These are phyloP conservation scores for Xanthoceras sorbifolium DNA, from an alignment of 345 rosid species.

Conservation along the genomic window DNA sequence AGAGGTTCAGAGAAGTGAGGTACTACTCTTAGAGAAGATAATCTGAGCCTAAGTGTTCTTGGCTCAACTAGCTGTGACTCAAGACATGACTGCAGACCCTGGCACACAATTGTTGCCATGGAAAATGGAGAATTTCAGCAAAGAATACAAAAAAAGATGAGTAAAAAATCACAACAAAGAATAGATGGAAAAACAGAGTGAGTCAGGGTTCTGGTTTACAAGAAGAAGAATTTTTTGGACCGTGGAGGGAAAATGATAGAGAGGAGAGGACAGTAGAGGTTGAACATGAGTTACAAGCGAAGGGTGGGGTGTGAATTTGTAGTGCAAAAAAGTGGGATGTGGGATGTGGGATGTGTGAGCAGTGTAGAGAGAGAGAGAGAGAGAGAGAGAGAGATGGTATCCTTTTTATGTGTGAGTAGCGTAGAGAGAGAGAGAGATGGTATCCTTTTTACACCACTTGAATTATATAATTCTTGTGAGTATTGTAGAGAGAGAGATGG, in stretches of 20 bases:
- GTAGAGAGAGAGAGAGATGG: slow-evolving; percentile 11
- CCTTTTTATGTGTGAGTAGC: background rate
- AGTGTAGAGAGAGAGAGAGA: slow-evolving; percentile 14
- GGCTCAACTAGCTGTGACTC: slow-evolving; percentile 63
- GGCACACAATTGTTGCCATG: slow-evolving; percentile 77
- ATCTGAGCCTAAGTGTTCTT: slow-evolving; percentile 52
- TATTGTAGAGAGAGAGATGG: background rate
- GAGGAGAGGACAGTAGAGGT: slow-evolving; percentile 18
- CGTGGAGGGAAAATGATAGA: background rate
- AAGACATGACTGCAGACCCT: slow-evolving; percentile 57
- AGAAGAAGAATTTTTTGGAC: slow-evolving; percentile 2
- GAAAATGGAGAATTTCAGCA: background rate
- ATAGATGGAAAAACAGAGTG: slow-evolving; percentile 31
- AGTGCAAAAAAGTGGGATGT: slow-evolving; percentile 41
- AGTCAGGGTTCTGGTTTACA: background rate
- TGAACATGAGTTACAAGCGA: slow-evolving; percentile 35
- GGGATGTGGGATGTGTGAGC: too few relatives aligned
- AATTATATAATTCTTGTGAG: too few relatives aligned
- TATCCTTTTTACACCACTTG: slow-evolving; percentile 43
- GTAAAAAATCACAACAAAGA: background rate
- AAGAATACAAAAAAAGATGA: background rate
- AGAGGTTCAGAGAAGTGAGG: slow-evolving; percentile 38
- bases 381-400: slow-evolving; percentile 12
- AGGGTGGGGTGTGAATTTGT: slow-evolving; percentile 51
- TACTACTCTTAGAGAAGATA: slow-evolving; percentile 43